Conservation (phyloP, 257 asterid genomes). For the Jacaranda copaia region DNA sequence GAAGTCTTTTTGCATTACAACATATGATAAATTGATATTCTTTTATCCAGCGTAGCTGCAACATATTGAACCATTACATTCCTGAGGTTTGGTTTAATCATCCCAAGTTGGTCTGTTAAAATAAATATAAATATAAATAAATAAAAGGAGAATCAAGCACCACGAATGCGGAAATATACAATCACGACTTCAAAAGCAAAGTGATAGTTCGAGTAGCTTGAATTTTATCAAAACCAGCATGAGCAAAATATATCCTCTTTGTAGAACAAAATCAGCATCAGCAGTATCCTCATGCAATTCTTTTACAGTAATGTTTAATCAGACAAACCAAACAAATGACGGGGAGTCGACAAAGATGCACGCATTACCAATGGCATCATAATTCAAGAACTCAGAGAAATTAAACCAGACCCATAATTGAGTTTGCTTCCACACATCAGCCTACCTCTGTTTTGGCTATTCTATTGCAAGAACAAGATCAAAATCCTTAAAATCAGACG, state of each 20-base stretch:
- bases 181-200: too few species aligned
- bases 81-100: neutral
- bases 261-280: slow-evolving; percentile 8
- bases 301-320: neutral
- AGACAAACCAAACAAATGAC: neutral
- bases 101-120: neutral
- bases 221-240: neutral
- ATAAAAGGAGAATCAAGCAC: too few species aligned
- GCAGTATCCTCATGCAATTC: neutral
- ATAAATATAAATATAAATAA: too few species aligned
- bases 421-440: neutral
- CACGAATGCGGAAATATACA: too few species aligned
- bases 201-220: too few species aligned
- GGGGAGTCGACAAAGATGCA: neutral
- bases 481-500: slow-evolving; percentile 85
- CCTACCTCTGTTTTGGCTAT: slow-evolving; percentile 76
- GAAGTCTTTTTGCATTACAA: neutral
- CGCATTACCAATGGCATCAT: slow-evolving; percentile 26
- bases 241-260: slow-evolving; percentile 69
- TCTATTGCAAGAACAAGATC: slow-evolving; percentile 98
- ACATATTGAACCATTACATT: too few species aligned
- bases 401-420: neutral
- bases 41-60: too few species aligned
- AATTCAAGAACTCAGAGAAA: slow-evolving; percentile 11
- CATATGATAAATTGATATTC: neutral